Evolutionary conservation across 106 monocot genomes (phyloP).

Genomic region (Amphibolis antarctica): DNA sequence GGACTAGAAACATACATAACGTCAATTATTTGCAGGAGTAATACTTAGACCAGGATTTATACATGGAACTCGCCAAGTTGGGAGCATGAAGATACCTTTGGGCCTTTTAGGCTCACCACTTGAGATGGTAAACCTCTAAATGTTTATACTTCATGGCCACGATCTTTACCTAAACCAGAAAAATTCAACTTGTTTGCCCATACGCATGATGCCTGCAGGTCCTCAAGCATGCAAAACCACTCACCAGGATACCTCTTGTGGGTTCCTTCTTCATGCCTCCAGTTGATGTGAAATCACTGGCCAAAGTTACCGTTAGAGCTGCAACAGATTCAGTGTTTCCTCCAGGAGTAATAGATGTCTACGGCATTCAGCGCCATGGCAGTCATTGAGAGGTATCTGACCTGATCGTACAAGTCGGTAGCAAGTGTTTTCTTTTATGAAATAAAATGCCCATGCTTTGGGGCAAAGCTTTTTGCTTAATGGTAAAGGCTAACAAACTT

Average conservation of each 20-base stretch:
- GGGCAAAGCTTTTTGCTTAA: no score
- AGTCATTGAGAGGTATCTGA: constrained; percentile 16
- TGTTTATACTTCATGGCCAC: not conserved
- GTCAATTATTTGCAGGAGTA: constrained; percentile 39
- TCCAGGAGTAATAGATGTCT: constrained; percentile 80
- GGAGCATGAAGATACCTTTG: constrained; percentile 80
- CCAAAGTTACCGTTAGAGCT: constrained; percentile 82
- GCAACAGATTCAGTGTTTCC: constrained; percentile 84
- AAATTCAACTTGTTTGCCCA: not conserved
- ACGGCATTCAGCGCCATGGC: constrained; percentile 58
- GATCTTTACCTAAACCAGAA: not conserved
- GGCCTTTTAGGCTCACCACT: constrained; percentile 75
- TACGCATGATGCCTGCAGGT: constrained; percentile 20
- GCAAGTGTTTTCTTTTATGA: no score
- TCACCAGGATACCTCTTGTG: constrained; percentile 46
- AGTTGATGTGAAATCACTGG: constrained; percentile 53
- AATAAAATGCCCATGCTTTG: no score
- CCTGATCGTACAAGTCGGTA: no score
- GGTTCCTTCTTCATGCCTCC: constrained; percentile 81
- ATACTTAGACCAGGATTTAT: constrained; percentile 91
- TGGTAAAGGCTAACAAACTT: no score
- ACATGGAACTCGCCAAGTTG: constrained; percentile 88
- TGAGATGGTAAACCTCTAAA: constrained; percentile 45
- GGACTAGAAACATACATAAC: not conserved
- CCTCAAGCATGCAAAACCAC: constrained; percentile 64